A percentile compares a stretch with the other conserved stretches of the same genome.
Conservation (phyloP, 306 rosid species). For the Acacia crassicarpa region DNA sequence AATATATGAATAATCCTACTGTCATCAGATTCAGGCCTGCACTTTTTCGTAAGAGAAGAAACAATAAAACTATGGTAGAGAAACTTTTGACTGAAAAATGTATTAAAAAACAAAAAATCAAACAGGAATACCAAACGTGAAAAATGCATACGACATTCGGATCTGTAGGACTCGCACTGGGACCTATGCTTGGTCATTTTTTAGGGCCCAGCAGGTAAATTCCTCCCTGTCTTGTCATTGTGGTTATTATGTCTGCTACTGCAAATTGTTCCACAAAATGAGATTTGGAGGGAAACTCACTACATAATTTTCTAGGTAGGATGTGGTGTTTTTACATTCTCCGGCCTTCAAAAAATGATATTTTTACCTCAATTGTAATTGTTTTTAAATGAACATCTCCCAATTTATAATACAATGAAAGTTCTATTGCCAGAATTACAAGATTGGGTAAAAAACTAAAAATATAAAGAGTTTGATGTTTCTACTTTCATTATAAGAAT, state of each 20-base stretch:
- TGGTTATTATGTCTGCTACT: not conserved
- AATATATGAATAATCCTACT: not conserved
- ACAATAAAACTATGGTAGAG: not conserved
- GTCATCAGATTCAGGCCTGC: not conserved
- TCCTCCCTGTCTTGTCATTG: not conserved
- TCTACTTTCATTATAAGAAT: no score
- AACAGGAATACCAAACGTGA: not conserved
- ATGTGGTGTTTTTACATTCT: no score
- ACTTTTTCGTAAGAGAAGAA: not conserved
- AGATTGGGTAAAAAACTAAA: not conserved
- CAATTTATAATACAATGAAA: not conserved
- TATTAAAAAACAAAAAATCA: not conserved
- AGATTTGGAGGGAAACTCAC: no score
- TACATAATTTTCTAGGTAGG: no score
- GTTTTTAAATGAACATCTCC: not conserved
- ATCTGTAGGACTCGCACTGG: not conserved
- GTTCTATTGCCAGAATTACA: not conserved
- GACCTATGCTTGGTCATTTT: not conserved
- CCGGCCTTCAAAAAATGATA: no score
- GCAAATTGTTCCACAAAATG: no score
- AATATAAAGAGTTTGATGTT: no score
- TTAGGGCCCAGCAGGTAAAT: not conserved
- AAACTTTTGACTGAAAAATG: not conserved
- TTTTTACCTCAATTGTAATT: no score
- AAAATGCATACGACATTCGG: not conserved